These are phyloP conservation scores for Phytophthora ohioensis DNA, from an alignment of 352 stramenopile species.

Conservation along the genomic window DNA sequence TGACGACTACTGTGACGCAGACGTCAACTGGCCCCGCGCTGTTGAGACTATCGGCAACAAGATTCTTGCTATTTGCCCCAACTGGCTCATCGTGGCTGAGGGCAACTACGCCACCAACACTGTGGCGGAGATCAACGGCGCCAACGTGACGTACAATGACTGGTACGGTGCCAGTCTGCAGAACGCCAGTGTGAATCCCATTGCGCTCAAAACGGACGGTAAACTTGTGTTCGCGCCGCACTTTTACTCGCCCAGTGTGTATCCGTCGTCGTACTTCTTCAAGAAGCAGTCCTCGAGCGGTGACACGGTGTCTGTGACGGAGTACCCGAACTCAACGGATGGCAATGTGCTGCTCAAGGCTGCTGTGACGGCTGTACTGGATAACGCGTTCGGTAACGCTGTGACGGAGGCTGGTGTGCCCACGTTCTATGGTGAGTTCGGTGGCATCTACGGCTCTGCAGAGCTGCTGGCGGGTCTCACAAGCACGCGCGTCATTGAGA, in stretches of 20 bases:
- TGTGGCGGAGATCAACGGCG: conserved; percentile 57
- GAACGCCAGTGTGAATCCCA: conserved; percentile 76
- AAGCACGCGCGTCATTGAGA: conserved; percentile 77
- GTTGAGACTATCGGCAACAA: conserved; percentile 69
- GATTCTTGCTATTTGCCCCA: conserved; percentile 75
- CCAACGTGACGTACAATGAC: conserved; percentile 79
- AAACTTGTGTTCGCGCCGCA: conserved; percentile 87
- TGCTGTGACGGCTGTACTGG: conserved; percentile 66
- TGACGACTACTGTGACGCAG: conserved; percentile 60
- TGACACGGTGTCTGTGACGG: conserved; percentile 52
- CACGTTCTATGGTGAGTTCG: conserved; percentile 84
- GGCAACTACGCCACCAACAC: conserved; percentile 62
- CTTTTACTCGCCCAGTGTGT: conserved; percentile 86
- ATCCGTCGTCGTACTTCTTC: conserved; percentile 82
- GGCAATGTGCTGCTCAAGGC: conserved; percentile 65
- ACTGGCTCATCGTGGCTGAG: conserved; percentile 83
- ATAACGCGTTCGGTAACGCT: conserved; percentile 71
- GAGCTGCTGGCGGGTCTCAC: conserved; percentile 67
- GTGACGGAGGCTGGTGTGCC: conserved; percentile 59
- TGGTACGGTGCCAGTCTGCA: conserved; percentile 88
- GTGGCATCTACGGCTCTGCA: conserved; percentile 75
- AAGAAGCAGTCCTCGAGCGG: conserved; percentile 55
- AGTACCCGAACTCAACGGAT: conserved; percentile 71
- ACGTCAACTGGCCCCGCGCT: conserved; percentile 76
- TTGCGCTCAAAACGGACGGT: conserved; percentile 59